phyloP scores from a whole-genome alignment of 2,329 filamentous ascomycete genomes.

The Cytospora chrysosperma region DNA sequence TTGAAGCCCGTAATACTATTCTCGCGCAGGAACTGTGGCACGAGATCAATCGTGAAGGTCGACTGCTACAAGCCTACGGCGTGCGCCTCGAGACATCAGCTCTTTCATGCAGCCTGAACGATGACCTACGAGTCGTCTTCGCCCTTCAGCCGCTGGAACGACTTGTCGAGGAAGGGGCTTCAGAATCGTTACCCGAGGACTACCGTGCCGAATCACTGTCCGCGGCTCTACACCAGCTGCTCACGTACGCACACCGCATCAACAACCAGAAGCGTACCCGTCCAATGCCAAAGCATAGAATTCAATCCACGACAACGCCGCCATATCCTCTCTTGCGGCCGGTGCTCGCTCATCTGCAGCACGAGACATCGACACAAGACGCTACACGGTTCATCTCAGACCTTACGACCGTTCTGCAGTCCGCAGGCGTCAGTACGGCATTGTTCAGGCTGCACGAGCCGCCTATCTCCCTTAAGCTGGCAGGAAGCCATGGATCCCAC shows the following conservation, averaged over 20 bases:
- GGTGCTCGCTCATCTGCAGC: conserved; percentile 49
- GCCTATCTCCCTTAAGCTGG: conserved; percentile 30
- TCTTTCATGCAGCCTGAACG: conserved; percentile 55
- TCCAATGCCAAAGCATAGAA: conserved; percentile 41
- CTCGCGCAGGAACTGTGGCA: conserved; percentile 88
- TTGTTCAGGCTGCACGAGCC: conserved; percentile 44
- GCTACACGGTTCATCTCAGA: conserved; percentile 44
- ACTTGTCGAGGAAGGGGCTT: conserved; percentile 32
- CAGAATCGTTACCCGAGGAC: conserved; percentile 39
- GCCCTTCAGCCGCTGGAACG: conserved; percentile 65
- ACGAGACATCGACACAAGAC: conserved; percentile 40
- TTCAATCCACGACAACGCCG: conserved; percentile 39
- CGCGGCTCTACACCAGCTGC: conserved; percentile 69
- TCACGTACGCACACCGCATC: conserved; percentile 75
- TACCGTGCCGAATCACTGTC: conserved; percentile 63
- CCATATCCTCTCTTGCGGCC: conserved; percentile 52
- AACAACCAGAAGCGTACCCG: conserved; percentile 69
- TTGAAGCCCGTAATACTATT: conserved; percentile 73
- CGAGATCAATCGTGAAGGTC: conserved; percentile 80
- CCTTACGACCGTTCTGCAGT: conserved; percentile 44
- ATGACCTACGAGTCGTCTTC: conserved; percentile 59
- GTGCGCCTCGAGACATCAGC: conserved; percentile 62
- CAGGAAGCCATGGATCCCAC: conserved; percentile 31
- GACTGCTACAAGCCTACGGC: conserved; percentile 67
- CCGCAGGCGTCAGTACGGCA: conserved; percentile 44